These are phyloP conservation scores for Lathyrus sativus DNA, from an alignment of 306 rosid genomes.

Conservation along the genomic window DNA sequence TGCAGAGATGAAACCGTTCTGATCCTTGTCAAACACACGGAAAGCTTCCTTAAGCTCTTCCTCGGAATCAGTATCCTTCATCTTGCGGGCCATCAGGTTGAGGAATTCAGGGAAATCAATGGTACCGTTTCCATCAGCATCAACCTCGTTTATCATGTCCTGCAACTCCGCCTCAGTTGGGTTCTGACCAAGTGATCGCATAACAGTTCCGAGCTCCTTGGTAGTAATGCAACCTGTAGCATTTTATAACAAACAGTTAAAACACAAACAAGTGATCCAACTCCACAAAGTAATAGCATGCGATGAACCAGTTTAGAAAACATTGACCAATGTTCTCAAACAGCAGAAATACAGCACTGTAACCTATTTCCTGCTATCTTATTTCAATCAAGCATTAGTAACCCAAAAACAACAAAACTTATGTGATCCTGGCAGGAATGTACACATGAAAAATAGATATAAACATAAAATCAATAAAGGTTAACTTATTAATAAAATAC, in stretches of 20 bases:
- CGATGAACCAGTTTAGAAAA: background rate
- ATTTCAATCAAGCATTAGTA: slow-evolving; percentile 10
- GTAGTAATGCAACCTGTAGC: slow-evolving; percentile 74
- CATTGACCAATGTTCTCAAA: background rate
- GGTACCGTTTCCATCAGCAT: slow-evolving; percentile 85
- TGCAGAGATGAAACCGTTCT: slow-evolving; percentile 86
- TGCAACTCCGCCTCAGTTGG: slow-evolving; percentile 85
- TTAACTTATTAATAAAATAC: background rate
- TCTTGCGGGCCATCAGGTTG: slow-evolving; percentile 82
- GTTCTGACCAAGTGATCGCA: slow-evolving; percentile 84
- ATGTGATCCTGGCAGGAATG: background rate
- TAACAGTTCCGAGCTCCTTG: slow-evolving; percentile 80
- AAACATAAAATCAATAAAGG: background rate
- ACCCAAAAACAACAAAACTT: background rate
- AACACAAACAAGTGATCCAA: slow-evolving; percentile 13
- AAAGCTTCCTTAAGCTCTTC: slow-evolving; percentile 89
- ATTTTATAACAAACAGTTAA: background rate
- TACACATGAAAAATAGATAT: background rate
- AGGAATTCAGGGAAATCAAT: slow-evolving; percentile 81
- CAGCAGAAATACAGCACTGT: background rate
- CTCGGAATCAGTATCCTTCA: slow-evolving; percentile 81
- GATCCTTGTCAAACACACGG: slow-evolving; percentile 85
- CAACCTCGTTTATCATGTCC: slow-evolving; percentile 88
- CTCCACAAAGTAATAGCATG: slow-evolving; percentile 4
- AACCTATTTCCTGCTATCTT: background rate